These are phyloP conservation scores for Rhizodiscina lignyota DNA, from an alignment of 495 filamentous ascomycete species.

Conservation along the genomic window DNA sequence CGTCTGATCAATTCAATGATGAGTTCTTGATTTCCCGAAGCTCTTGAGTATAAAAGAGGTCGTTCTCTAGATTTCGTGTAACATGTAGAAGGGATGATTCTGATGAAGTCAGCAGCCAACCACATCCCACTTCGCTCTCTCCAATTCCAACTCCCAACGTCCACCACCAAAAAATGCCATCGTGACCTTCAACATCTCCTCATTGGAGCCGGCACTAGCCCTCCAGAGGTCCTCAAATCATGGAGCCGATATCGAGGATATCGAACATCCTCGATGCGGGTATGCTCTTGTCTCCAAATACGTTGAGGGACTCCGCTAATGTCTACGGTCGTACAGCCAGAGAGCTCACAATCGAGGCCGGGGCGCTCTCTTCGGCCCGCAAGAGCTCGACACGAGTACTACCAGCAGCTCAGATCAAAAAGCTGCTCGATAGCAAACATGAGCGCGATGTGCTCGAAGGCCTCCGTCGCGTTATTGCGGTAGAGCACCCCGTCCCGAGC, in stretches of 20 bases:
- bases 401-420: slow-evolving; percentile 59
- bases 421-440: slow-evolving; percentile 82
- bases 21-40: too few relatives aligned
- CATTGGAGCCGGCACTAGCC: too few relatives aligned
- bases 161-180: too few relatives aligned
- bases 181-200: too few relatives aligned
- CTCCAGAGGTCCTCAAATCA: slow-evolving; percentile 22
- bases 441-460: slow-evolving; percentile 89
- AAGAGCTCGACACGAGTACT: slow-evolving; percentile 31
- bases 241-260: slow-evolving; percentile 96
- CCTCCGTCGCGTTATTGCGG: slow-evolving; percentile 73
- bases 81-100: too few relatives aligned
- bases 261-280: slow-evolving; percentile 86
- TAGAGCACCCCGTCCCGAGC: slow-evolving; percentile 26
- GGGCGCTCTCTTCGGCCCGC: slow-evolving; percentile 35
- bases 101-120: too few relatives aligned
- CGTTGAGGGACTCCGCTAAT: not conserved
- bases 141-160: too few relatives aligned
- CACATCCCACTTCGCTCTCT: too few relatives aligned
- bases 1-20: too few relatives aligned
- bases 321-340: slow-evolving; percentile 39
- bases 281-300: slow-evolving; percentile 22
- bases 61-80: too few relatives aligned
- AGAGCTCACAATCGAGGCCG: slow-evolving; percentile 93
- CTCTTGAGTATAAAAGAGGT: too few relatives aligned